phyloP scores from a whole-genome alignment of 2,329 filamentous ascomycete species.

The Mycocentrospora acerina region DNA sequence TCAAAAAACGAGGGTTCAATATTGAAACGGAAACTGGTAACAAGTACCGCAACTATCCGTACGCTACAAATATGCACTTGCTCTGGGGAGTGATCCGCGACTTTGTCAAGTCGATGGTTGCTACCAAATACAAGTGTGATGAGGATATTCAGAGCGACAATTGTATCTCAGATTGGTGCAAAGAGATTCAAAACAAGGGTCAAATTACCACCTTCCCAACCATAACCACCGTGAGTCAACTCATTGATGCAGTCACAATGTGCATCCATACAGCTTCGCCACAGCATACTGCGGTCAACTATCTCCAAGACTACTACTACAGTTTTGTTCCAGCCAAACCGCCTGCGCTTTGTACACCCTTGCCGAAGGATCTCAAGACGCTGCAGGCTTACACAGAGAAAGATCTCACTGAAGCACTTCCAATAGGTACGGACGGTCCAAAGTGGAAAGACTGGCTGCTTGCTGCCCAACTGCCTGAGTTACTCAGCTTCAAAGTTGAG shows the following conservation, averaged over 20 bases:
- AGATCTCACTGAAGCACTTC: conserved; percentile 6
- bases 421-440: conserved; percentile 1
- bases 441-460: conserved; percentile 14
- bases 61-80: conserved; percentile 8
- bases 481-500: conserved; percentile 10
- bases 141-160: conserved; percentile 2
- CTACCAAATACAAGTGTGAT: conserved; percentile 9
- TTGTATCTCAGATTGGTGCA: conserved; percentile 4
- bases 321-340: conserved; percentile 10
- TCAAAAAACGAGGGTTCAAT: conserved; percentile 7
- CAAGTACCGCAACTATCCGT: conserved; percentile 10
- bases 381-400: conserved; percentile 5
- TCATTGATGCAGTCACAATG: conserved; percentile 8
- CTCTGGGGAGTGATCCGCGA: conserved; percentile 7
- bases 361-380: conserved; percentile 4
- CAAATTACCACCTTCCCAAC: conserved; percentile 7
- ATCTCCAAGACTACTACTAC: conserved; percentile 13
- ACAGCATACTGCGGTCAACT: conserved; percentile 10
- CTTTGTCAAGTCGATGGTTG: conserved; percentile 4
- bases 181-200: conserved; percentile 5
- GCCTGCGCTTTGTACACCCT: conserved; percentile 5
- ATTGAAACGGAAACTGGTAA: conserved; percentile 1
- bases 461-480: conserved; percentile 7
- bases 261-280: conserved; percentile 10
- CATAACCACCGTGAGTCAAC: conserved; percentile 3